These are phyloP conservation scores for Monilinia vaccinii-corymbosi DNA, from an alignment of 2,329 filamentous ascomycete genomes.

Conservation along the genomic window DNA sequence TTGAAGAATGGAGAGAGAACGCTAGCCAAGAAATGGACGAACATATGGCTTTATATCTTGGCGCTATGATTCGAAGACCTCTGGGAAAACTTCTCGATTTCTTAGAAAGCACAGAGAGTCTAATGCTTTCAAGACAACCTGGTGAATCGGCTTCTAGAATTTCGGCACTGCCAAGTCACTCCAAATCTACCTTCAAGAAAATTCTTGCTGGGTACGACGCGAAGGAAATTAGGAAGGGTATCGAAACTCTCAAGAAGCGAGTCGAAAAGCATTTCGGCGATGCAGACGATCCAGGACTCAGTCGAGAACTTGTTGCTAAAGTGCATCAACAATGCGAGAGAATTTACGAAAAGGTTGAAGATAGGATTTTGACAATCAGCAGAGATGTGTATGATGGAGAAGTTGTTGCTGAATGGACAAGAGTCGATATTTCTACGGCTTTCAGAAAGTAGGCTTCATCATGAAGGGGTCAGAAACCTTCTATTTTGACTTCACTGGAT, in stretches of 20 bases:
- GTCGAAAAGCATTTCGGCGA: conserved; percentile 98
- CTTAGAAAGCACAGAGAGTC: conserved; percentile 75
- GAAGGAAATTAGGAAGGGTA: conserved; percentile 81
- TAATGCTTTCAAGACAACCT: conserved; percentile 48
- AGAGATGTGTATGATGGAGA: conserved; percentile 57
- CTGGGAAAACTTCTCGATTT: conserved; percentile 88
- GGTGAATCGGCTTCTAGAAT: conserved; percentile 55
- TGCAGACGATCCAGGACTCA: conserved; percentile 57
- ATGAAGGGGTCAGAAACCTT: not conserved
- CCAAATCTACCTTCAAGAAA: conserved; percentile 77
- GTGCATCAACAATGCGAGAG: conserved; percentile 52
- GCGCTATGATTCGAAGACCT: conserved; percentile 79
- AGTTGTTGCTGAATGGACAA: conserved; percentile 57
- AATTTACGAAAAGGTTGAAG: conserved; percentile 54
- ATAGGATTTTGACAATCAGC: conserved; percentile 49
- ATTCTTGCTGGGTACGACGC: conserved; percentile 69
- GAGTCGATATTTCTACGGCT: conserved; percentile 50
- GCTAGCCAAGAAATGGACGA: conserved; percentile 73
- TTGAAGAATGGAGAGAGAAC: conserved; percentile 74
- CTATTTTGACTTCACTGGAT: not conserved
- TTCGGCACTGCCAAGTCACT: conserved; percentile 73
- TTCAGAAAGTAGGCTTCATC: conserved; percentile 33
- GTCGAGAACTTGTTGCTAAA: conserved; percentile 44
- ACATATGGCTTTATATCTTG: conserved; percentile 80
- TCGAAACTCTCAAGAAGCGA: conserved; percentile 79